These are phyloP conservation scores for Trichoderma reesei DNA, from an alignment of 495 filamentous ascomycete genomes.

Conservation along the genomic window DNA sequence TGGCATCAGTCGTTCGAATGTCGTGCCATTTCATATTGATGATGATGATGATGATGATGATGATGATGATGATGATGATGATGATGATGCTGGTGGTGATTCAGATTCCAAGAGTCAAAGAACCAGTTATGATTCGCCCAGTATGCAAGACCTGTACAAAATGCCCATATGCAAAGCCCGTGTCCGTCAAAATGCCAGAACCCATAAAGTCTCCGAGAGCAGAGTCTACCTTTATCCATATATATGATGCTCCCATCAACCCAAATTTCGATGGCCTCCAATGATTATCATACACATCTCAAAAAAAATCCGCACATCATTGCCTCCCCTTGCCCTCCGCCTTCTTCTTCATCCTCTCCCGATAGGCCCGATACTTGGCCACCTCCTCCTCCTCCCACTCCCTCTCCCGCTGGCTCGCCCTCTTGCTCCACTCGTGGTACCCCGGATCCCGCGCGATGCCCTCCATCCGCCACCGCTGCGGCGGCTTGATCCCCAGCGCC, in stretches of 20 bases:
- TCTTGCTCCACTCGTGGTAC: slow-evolving; percentile 6
- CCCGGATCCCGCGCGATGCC: slow-evolving; percentile 45
- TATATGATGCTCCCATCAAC: neutral
- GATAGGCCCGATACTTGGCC: neutral
- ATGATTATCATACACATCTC: neutral
- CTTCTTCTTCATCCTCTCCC: slow-evolving; percentile 8
- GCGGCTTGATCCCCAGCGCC: slow-evolving; percentile 58
- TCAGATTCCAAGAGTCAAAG: too few species aligned
- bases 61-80: too few species aligned
- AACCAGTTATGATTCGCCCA: too few species aligned
- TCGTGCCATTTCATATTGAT: too few species aligned
- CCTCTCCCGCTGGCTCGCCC: neutral
- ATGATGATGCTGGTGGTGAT: too few species aligned
- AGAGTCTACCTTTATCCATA: neutral
- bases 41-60: too few species aligned
- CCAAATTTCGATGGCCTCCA: neutral
- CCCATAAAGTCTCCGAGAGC: neutral
- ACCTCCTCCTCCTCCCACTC: slow-evolving; percentile 10
- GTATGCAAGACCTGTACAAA: neutral
- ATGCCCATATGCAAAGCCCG: neutral
- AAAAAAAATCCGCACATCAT: neutral
- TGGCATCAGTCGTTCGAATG: too few species aligned
- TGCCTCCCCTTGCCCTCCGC: neutral
- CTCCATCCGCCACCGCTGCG: slow-evolving; percentile 54
- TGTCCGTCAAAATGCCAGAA: neutral